Conservation (phyloP, 495 filamentous ascomycete genomes). For the Staphylotrichum longicolle region DNA sequence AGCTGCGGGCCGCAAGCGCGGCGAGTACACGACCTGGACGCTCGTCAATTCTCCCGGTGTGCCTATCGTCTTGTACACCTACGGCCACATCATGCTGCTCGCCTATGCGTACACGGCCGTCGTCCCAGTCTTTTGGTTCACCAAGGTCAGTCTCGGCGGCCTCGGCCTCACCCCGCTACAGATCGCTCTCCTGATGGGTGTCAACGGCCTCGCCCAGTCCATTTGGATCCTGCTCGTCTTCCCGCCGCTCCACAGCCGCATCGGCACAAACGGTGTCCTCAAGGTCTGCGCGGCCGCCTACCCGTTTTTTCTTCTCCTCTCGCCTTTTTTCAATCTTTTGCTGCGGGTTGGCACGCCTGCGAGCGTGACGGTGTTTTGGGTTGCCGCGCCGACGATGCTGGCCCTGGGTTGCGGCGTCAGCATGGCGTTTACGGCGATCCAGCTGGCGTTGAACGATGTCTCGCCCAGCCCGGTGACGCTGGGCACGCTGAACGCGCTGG, state of each 20-base stretch:
- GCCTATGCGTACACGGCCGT: conserved; percentile 64
- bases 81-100: conserved; percentile 59
- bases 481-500: conserved; percentile 64
- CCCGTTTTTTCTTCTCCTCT: conserved; percentile 56
- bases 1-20: conserved; percentile 27
- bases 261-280: conserved; percentile 61
- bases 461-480: conserved; percentile 57
- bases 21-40: conserved; percentile 47
- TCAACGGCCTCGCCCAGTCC: conserved; percentile 60
- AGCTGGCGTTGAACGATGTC: conserved; percentile 68
- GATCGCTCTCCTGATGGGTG: conserved; percentile 58
- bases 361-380: conserved; percentile 52
- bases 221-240: conserved; percentile 64
- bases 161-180: conserved; percentile 56
- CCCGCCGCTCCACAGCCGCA: conserved; percentile 55
- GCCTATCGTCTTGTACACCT: conserved; percentile 57
- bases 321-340: conserved; percentile 53
- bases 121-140: conserved; percentile 63
- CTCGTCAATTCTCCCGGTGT: conserved; percentile 63
- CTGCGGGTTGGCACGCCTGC: conserved; percentile 38
- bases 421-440: conserved; percentile 67
- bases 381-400: conserved; percentile 41
- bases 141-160: conserved; percentile 53
- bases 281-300: conserved; percentile 52
- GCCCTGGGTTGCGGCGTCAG: conserved; percentile 56